These are phyloP conservation scores for Parmales sp. DNA, from an alignment of 108 stramenopile genomes.

Conservation along the genomic window DNA sequence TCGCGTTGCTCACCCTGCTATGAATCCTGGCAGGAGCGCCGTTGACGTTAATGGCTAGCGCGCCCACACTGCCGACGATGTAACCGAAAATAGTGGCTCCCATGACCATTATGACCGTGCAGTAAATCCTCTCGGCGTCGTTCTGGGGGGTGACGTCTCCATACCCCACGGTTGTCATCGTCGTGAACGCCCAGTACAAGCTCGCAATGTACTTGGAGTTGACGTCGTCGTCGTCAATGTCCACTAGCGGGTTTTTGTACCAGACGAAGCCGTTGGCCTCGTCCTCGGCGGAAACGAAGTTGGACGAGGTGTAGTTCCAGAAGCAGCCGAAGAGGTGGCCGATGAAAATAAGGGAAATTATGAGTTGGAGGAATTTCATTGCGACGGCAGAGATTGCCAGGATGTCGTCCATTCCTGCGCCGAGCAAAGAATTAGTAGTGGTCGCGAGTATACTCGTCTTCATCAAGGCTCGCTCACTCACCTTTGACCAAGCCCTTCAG, in stretches of 20 bases:
- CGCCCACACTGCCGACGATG: slow-evolving; percentile 40
- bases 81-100: slow-evolving; percentile 47
- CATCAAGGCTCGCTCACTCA: too few relatives aligned
- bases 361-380: slow-evolving; percentile 8
- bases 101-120: slow-evolving; percentile 36
- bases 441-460: too few relatives aligned
- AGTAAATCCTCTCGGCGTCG: slow-evolving; percentile 25
- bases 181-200: slow-evolving; percentile 53
- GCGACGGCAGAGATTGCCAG: not conserved
- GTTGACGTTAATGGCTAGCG: slow-evolving; percentile 27
- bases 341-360: slow-evolving; percentile 21
- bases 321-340: slow-evolving; percentile 34
- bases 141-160: slow-evolving; percentile 54
- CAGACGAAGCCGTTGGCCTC: not conserved
- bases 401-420: slow-evolving; percentile 11
- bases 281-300: not conserved
- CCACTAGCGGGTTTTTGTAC: not conserved
- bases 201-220: not conserved
- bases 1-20: slow-evolving; percentile 24
- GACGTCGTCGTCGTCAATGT: not conserved
- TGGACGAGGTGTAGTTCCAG: slow-evolving; percentile 9
- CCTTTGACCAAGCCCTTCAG: not conserved
- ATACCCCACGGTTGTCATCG: slow-evolving; percentile 61
- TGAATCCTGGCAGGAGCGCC: slow-evolving; percentile 23
- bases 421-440: too few relatives aligned